Conservation (phyloP, 2,329 filamentous ascomycete species). For the Trichoderma citrinoviride region DNA sequence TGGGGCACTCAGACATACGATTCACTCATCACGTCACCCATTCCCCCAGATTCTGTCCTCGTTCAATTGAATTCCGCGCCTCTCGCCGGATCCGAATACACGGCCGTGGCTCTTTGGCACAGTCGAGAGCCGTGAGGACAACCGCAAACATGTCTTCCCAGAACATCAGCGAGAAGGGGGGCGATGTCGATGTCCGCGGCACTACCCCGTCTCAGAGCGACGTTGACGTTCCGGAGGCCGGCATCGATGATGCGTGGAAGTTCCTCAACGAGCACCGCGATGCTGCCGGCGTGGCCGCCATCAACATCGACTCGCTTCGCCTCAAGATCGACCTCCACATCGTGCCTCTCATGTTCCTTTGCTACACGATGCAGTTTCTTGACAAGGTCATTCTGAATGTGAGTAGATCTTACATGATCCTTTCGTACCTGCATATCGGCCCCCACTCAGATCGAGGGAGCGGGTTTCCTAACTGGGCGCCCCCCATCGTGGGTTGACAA, state of each 20-base stretch:
- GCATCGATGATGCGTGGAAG: slow-evolving; percentile 47
- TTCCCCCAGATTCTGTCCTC: neutral
- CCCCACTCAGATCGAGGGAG: slow-evolving; percentile 6
- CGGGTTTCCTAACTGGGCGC: neutral
- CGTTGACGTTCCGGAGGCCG: slow-evolving; percentile 20
- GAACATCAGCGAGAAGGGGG: slow-evolving; percentile 28
- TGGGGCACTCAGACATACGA: neutral
- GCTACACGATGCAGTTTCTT: slow-evolving; percentile 62
- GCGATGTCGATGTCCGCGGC: slow-evolving; percentile 23
- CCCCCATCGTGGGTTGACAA: neutral
- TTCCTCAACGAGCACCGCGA: slow-evolving; percentile 45
- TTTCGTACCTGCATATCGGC: neutral
- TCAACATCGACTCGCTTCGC: slow-evolving; percentile 47
- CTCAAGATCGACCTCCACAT: slow-evolving; percentile 59
- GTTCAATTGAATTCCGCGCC: neutral
- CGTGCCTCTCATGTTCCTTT: slow-evolving; percentile 59
- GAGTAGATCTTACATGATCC: slow-evolving; percentile 26
- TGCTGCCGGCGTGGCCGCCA: slow-evolving; percentile 33
- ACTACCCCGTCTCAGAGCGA: slow-evolving; percentile 28
- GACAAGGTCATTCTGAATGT: slow-evolving; percentile 65
- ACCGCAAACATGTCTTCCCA: slow-evolving; percentile 28
- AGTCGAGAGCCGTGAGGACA: neutral
- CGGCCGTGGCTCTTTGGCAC: neutral
- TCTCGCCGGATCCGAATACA: neutral
- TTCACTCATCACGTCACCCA: slow-evolving; percentile 3